These are phyloP conservation scores for Candida neerlandica DNA, from an alignment of 1,139 yeast species.

Conservation along the genomic window DNA sequence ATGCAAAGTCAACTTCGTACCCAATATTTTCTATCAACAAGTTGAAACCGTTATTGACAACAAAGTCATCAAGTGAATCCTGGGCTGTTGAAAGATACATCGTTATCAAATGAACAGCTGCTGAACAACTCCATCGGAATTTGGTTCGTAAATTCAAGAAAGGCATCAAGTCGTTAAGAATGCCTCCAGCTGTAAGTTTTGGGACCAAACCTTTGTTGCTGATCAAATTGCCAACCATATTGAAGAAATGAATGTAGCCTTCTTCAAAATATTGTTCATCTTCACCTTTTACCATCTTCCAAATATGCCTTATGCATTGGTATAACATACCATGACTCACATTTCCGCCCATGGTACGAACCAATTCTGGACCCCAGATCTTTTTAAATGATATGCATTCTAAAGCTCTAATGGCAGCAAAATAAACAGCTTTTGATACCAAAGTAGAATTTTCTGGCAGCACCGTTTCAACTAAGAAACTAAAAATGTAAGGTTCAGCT, in stretches of 20 bases:
- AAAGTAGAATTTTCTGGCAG: constrained; percentile 55
- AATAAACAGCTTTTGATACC: constrained; percentile 53
- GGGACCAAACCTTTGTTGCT: constrained; percentile 54
- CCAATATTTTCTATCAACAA: constrained; percentile 61
- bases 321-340: constrained; percentile 83
- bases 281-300: constrained; percentile 46
- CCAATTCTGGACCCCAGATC: constrained; percentile 74
- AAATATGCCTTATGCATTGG: constrained; percentile 67
- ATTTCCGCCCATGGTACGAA: constrained; percentile 86
- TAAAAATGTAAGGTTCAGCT: constrained; percentile 73
- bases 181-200: constrained; percentile 63
- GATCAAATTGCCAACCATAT: constrained; percentile 58
- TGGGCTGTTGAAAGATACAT: constrained; percentile 51
- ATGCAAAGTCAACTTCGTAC: constrained; percentile 68
- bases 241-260: constrained; percentile 57
- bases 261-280: constrained; percentile 42
- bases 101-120: constrained; percentile 65
- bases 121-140: constrained; percentile 61
- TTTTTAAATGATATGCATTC: constrained; percentile 72
- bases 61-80: constrained; percentile 59
- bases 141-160: constrained; percentile 57
- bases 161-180: constrained; percentile 65
- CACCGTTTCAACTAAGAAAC: constrained; percentile 69
- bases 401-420: constrained; percentile 67
- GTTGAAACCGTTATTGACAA: constrained; percentile 66